Conservation (phyloP, 2,329 filamentous ascomycete genomes). For the Aschersonia sp. region DNA sequence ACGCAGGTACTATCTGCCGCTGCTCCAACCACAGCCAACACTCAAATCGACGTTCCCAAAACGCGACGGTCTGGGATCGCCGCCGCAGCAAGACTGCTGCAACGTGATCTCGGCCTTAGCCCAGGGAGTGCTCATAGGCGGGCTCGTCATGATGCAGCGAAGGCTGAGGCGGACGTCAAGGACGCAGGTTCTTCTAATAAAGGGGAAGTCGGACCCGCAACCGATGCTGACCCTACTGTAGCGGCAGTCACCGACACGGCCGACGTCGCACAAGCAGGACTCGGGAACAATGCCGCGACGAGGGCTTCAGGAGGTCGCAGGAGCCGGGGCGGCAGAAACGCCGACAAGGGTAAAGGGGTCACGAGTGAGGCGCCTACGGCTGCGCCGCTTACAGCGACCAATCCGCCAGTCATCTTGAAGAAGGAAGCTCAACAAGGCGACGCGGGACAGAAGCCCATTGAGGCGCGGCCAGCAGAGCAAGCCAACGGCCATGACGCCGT, state of each 20-base stretch:
- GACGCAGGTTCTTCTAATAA: conserved; percentile 9
- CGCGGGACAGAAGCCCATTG: conserved; percentile 7
- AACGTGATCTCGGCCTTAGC: conserved; percentile 51
- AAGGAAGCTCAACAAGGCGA: conserved; percentile 21
- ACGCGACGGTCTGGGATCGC: conserved; percentile 46
- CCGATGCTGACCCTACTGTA: conserved; percentile 1
- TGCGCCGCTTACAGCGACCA: conserved; percentile 11
- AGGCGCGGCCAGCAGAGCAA: conserved; percentile 2
- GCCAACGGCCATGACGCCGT: background rate
- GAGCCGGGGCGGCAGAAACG: conserved; percentile 21
- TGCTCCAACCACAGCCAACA: conserved; percentile 16
- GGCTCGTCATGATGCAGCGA: conserved; percentile 42
- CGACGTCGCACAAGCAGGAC: conserved; percentile 8
- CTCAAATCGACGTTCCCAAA: conserved; percentile 22
- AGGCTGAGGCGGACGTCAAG: conserved; percentile 35
- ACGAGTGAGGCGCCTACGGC: conserved; percentile 13
- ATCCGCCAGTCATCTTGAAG: conserved; percentile 24
- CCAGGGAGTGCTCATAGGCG: conserved; percentile 48
- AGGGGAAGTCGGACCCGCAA: conserved; percentile 14
- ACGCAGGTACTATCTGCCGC: conserved; percentile 18
- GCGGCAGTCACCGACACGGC: conserved; percentile 9
- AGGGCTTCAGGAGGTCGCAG: conserved; percentile 15
- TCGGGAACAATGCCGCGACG: conserved; percentile 10
- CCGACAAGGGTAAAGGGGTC: conserved; percentile 21
- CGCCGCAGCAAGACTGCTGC: conserved; percentile 48